Conservation (phyloP, 2,329 filamentous ascomycete species). For the Aureobasidium pullulans region DNA sequence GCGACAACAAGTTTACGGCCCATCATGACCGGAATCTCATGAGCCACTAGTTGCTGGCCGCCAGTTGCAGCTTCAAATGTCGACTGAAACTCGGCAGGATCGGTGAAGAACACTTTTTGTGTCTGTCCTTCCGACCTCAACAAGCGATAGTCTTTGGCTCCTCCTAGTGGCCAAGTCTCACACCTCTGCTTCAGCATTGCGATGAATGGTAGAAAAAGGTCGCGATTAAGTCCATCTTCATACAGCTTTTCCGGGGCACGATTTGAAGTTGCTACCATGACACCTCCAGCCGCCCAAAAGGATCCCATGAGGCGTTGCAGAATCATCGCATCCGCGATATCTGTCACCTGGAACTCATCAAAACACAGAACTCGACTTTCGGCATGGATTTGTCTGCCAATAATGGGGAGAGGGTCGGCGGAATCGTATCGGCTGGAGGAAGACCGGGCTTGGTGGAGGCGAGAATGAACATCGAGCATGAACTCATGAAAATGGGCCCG, state of each 20-base stretch:
- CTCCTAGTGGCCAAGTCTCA: slow-evolving; percentile 75
- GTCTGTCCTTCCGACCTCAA: slow-evolving; percentile 29
- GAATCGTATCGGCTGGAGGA: slow-evolving; percentile 49
- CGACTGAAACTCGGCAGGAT: slow-evolving; percentile 11
- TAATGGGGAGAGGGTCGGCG: slow-evolving; percentile 46
- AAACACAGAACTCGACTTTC: slow-evolving; percentile 67
- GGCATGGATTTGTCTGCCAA: slow-evolving; percentile 64
- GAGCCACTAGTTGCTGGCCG: neutral
- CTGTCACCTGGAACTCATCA: slow-evolving; percentile 77
- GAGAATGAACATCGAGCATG: slow-evolving; percentile 66
- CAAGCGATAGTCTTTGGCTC: slow-evolving; percentile 56
- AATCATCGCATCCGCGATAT: slow-evolving; percentile 68
- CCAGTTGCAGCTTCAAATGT: slow-evolving; percentile 10
- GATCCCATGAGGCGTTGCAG: slow-evolving; percentile 64
- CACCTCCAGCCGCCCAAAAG: slow-evolving; percentile 71
- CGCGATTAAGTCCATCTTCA: slow-evolving; percentile 24
- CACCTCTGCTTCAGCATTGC: slow-evolving; percentile 65
- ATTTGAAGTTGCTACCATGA: slow-evolving; percentile 70
- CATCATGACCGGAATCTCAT: slow-evolving; percentile 20
- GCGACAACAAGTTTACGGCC: slow-evolving; percentile 17
- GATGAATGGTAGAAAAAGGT: slow-evolving; percentile 58
- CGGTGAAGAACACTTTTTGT: slow-evolving; percentile 20
- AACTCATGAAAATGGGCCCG: slow-evolving; percentile 78
- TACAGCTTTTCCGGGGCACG: slow-evolving; percentile 61
- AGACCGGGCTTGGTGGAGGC: slow-evolving; percentile 24